A percentile compares a stretch with the other conserved stretches of the same genome.
These are phyloP conservation scores for Fonsecaea nubica DNA, from an alignment of 2,329 filamentous ascomycete species.

Conservation along the genomic window DNA sequence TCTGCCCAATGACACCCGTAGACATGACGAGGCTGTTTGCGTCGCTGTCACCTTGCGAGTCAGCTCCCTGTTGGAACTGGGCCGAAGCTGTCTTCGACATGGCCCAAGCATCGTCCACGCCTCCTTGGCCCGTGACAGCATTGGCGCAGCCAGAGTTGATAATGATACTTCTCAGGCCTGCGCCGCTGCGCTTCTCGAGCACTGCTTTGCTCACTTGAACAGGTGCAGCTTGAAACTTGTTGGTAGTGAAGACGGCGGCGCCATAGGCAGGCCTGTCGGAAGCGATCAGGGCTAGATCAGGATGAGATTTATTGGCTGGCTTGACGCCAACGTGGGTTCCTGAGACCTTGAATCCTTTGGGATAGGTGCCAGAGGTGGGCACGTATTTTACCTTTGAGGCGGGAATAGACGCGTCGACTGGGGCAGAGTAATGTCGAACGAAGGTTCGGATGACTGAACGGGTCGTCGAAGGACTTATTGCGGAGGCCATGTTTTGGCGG, in stretches of 20 bases:
- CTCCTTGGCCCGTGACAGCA: constrained; percentile 90
- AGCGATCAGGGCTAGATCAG: constrained; percentile 85
- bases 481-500: constrained; percentile 20
- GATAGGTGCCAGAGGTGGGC: constrained; percentile 82
- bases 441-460: constrained; percentile 30
- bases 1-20: constrained; percentile 95
- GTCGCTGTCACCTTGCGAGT: constrained; percentile 49
- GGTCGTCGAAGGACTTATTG: constrained; percentile 14
- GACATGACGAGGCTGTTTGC: constrained; percentile 91
- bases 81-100: constrained; percentile 84
- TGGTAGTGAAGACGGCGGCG: constrained; percentile 94
- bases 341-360: constrained; percentile 84
- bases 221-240: constrained; percentile 96
- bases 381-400: constrained; percentile 88
- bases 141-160: constrained; percentile 98
- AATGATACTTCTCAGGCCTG: constrained; percentile 78
- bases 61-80: constrained; percentile 56
- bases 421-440: constrained; percentile 50
- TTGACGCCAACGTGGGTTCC: constrained; percentile 94
- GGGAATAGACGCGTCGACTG: constrained; percentile 64
- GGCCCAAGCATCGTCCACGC: constrained; percentile 81
- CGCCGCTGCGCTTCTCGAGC: constrained; percentile 69
- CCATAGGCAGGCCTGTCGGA: constrained; percentile 86
- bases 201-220: constrained; percentile 83
- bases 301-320: constrained; percentile 85